Percentiles rank a stretch among this genome's conserved stretches.
Conservation (phyloP, 176 grass and related monocot genomes). For the Aegilops bicornis region DNA sequence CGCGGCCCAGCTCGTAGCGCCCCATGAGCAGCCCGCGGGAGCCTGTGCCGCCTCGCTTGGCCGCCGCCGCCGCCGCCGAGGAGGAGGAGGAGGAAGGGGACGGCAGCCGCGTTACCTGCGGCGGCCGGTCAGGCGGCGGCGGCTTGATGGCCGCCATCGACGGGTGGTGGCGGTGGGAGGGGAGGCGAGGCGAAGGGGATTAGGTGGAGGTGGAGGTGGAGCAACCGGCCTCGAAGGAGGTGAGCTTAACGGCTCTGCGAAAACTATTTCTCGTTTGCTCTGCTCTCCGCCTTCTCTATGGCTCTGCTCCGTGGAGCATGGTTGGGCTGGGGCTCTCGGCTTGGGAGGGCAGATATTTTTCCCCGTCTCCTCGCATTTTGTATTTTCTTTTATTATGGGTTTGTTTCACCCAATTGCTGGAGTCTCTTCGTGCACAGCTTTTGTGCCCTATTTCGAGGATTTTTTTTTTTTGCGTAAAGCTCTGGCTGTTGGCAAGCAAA, state of each 20-base stretch:
- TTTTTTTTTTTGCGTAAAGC: neutral
- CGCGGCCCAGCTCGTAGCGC: slow-evolving; percentile 75
- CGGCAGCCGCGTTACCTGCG: slow-evolving; percentile 32
- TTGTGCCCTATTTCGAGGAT: neutral
- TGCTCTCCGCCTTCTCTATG: neutral
- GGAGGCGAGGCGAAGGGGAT: neutral
- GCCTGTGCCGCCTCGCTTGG: slow-evolving; percentile 9
- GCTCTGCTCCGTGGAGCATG: neutral
- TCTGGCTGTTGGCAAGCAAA: neutral
- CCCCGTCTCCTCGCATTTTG: neutral
- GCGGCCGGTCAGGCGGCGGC: neutral
- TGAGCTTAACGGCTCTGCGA: slow-evolving; percentile 5
- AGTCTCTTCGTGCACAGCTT: neutral
- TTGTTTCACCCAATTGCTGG: neutral
- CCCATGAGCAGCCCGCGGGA: slow-evolving; percentile 51
- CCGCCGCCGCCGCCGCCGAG: neutral
- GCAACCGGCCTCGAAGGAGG: slow-evolving; percentile 5
- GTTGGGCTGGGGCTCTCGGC: neutral
- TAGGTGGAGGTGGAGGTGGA: slow-evolving; percentile 16
- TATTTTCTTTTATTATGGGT: slow-evolving; percentile 23
- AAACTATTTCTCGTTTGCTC: neutral
- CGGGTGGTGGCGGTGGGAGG: neutral
- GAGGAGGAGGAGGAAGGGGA: neutral
- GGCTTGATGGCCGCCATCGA: slow-evolving; percentile 39
- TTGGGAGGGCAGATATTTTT: slow-evolving; percentile 13